Percentiles rank a stretch among this genome's conserved stretches.
Evolutionary conservation across 768 basidiomycete genomes (phyloP).

Genomic region (Russula compacta): DNA sequence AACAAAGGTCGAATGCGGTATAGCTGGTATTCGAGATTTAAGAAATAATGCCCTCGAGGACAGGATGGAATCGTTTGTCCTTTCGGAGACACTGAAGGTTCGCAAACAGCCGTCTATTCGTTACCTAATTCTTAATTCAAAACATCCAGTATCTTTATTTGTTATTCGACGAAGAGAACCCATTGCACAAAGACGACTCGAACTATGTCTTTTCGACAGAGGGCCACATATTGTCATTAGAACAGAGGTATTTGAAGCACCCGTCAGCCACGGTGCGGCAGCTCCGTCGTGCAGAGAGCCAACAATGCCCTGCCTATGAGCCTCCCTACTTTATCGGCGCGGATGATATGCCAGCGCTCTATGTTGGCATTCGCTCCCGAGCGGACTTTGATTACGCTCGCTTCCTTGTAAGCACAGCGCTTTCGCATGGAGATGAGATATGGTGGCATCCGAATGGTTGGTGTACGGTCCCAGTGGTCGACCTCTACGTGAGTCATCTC

Average conservation of each 20-base stretch:
- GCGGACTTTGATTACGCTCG: slow-evolving; percentile 77
- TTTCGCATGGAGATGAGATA: slow-evolving; percentile 41
- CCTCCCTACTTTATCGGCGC: slow-evolving; percentile 31
- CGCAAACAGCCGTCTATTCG: slow-evolving; percentile 2
- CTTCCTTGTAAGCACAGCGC: slow-evolving; percentile 47
- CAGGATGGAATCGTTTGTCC: slow-evolving; percentile 94
- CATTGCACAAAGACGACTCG: slow-evolving; percentile 63
- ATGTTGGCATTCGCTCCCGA: slow-evolving; percentile 61
- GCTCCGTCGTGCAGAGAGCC: slow-evolving; percentile 51
- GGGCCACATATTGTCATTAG: slow-evolving; percentile 77
- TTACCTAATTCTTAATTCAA: not conserved
- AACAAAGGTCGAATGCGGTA: slow-evolving; percentile 77
- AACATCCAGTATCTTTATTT: slow-evolving; percentile 75
- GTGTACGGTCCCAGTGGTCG: slow-evolving; percentile 62
- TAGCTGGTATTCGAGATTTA: slow-evolving; percentile 75
- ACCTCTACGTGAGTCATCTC: slow-evolving; percentile 51
- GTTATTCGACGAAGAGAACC: slow-evolving; percentile 81
- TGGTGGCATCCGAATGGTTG: slow-evolving; percentile 64
- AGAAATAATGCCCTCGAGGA: slow-evolving; percentile 73
- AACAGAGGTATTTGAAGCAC: slow-evolving; percentile 42
- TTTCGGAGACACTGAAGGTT: slow-evolving; percentile 89
- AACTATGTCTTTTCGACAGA: slow-evolving; percentile 94
- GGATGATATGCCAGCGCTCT: slow-evolving; percentile 38
- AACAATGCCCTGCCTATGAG: slow-evolving; percentile 68
- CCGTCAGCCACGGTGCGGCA: slow-evolving; percentile 50